Conservation (phyloP, 2,329 filamentous ascomycete genomes). For the Neonectria coccinea region DNA sequence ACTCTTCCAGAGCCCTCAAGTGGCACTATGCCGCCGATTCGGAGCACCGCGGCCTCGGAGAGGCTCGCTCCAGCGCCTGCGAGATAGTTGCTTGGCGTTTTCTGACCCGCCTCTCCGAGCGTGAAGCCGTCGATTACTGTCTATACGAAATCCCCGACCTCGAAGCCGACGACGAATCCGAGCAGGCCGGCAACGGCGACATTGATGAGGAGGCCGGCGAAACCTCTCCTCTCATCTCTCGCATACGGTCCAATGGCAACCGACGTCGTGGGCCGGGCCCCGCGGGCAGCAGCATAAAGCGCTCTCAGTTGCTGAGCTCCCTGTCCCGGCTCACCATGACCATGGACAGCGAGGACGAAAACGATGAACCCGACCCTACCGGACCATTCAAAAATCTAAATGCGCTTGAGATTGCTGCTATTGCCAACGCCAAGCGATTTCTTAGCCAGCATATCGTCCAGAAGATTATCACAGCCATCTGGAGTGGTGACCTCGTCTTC, state of each 20-base stretch:
- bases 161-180: constrained; percentile 42
- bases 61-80: constrained; percentile 78
- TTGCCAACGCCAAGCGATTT: constrained; percentile 86
- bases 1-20: constrained; percentile 71
- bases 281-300: constrained; percentile 57
- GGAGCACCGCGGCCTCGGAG: constrained; percentile 74
- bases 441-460: constrained; percentile 84
- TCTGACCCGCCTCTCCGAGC: constrained; percentile 75
- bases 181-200: constrained; percentile 29
- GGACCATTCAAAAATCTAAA: constrained; percentile 83
- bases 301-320: constrained; percentile 64
- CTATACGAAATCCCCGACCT: constrained; percentile 75
- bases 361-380: constrained; percentile 71
- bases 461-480: constrained; percentile 85
- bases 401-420: constrained; percentile 86
- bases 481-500: constrained; percentile 88
- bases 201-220: constrained; percentile 61
- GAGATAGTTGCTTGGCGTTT: constrained; percentile 87
- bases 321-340: constrained; percentile 65
- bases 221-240: constrained; percentile 59
- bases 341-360: constrained; percentile 51
- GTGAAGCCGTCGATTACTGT: constrained; percentile 79
- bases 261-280: constrained; percentile 37
- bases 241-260: constrained; percentile 46
- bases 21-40: constrained; percentile 76